Evolutionary conservation across 148 eudicot species (phyloP).

Genomic region (Silene conica): DNA sequence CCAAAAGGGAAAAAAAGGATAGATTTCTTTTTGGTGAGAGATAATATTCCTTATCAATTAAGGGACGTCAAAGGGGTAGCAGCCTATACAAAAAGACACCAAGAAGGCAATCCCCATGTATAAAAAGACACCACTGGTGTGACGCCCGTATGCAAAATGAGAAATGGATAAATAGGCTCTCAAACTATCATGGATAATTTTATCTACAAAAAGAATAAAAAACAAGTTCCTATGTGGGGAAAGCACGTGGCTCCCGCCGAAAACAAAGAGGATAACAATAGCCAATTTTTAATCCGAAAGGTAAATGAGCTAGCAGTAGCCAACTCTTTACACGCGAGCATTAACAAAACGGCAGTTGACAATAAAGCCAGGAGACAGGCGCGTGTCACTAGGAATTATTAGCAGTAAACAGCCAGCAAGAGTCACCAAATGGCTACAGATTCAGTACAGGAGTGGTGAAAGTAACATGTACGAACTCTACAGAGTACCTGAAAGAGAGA

Average conservation of each 20-base stretch:
- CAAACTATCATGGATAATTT: too few species aligned
- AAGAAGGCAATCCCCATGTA: too few species aligned
- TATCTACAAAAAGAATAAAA: too few species aligned
- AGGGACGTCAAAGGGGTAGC: too few species aligned
- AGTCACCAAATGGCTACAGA: conserved; percentile 1
- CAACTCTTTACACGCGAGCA: neutral
- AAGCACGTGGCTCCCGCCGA: too few species aligned
- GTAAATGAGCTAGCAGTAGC: neutral
- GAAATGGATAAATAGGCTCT: too few species aligned
- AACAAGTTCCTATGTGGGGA: too few species aligned
- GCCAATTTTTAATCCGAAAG: neutral
- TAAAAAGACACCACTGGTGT: too few species aligned
- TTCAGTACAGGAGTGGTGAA: neutral
- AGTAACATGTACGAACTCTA: neutral
- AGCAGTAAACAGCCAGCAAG: conserved; percentile 1
- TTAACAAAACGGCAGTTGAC: neutral
- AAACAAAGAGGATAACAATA: neutral
- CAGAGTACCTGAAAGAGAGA: conserved; percentile 61
- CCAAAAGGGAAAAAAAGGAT: neutral
- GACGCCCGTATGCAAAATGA: too few species aligned
- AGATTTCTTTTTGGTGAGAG: neutral
- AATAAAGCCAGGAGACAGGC: neutral
- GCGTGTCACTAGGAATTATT: neutral
- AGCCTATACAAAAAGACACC: too few species aligned
- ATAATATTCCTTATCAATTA: too few species aligned